phyloP scores from a whole-genome alignment of 441 rosid genomes.

The Erysimum pusillum region DNA sequence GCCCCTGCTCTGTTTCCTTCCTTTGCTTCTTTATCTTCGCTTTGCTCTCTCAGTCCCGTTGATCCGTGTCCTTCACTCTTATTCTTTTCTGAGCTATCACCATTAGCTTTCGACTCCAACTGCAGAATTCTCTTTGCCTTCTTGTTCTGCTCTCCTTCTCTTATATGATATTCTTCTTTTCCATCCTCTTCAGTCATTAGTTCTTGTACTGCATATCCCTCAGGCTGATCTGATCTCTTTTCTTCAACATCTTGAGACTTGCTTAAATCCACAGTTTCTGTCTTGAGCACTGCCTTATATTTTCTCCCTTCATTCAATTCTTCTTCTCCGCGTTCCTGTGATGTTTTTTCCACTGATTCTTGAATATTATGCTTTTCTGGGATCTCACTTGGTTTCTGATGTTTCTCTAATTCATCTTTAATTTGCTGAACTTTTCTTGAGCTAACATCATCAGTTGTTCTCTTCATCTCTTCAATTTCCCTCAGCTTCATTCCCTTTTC shows the following conservation, averaged over 20 bases:
- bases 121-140: neutral
- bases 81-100: neutral
- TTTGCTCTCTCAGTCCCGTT: neutral
- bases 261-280: conserved; percentile 2
- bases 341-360: neutral
- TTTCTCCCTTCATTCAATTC: neutral
- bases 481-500: conserved; percentile 13
- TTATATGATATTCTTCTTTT: neutral
- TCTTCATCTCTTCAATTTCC: conserved; percentile 16
- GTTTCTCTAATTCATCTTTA: conserved; percentile 11
- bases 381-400: neutral
- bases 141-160: neutral
- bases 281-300: neutral
- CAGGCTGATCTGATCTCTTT: neutral
- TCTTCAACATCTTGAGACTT: conserved; percentile 22
- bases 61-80: neutral
- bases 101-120: conserved; percentile 12
- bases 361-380: neutral
- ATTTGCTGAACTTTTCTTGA: conserved; percentile 4
- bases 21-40: too few relatives aligned
- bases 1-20: too few relatives aligned
- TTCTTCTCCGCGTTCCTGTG: neutral
- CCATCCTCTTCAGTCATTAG: neutral
- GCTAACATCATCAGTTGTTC: neutral
- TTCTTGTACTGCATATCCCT: conserved; percentile 24